Evolutionary conservation across 441 rosid genomes (phyloP).

Genomic region (Iberis amara): DNA sequence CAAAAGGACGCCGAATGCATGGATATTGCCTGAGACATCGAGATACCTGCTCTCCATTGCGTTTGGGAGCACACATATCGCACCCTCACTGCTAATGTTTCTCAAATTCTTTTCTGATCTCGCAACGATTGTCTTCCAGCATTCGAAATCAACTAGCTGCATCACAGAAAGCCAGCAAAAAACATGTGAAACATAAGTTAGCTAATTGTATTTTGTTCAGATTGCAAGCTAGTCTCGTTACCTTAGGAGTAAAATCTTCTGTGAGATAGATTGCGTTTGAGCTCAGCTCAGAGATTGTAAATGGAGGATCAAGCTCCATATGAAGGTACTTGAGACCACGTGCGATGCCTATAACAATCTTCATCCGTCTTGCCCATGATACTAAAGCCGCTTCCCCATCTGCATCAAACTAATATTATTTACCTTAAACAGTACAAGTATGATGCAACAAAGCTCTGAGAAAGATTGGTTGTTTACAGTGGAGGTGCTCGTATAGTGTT

Average conservation of each 20-base stretch:
- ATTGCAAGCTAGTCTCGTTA: no score
- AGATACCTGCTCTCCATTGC: conserved; percentile 61
- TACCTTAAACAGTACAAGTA: no score
- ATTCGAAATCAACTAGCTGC: conserved; percentile 92
- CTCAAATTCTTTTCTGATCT: conserved; percentile 77
- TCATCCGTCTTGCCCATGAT: conserved; percentile 89
- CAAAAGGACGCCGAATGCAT: conserved; percentile 71
- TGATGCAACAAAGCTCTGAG: background rate
- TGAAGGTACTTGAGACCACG: conserved; percentile 88
- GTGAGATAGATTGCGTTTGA: conserved; percentile 92
- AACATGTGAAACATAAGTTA: no score
- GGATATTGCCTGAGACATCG: conserved; percentile 68
- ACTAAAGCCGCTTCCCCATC: conserved; percentile 84
- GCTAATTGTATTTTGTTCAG: background rate
- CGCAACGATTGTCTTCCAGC: conserved; percentile 77
- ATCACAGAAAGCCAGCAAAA: no score
- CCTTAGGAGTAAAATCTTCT: conserved; percentile 92
- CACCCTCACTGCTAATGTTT: conserved; percentile 59
- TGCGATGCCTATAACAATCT: conserved; percentile 67
- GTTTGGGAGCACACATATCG: conserved; percentile 65
- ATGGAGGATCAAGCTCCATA: conserved; percentile 73
- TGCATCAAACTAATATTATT: conserved; percentile 39
- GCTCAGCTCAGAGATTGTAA: conserved; percentile 78
- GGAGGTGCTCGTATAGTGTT: conserved; percentile 91
- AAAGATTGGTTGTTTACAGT: conserved; percentile 54